Percentiles rank a stretch among this genome's conserved stretches.
Evolutionary conservation across 192 early-diverging fungal species (phyloP).

Genomic region (Powellomyces hirtus): DNA sequence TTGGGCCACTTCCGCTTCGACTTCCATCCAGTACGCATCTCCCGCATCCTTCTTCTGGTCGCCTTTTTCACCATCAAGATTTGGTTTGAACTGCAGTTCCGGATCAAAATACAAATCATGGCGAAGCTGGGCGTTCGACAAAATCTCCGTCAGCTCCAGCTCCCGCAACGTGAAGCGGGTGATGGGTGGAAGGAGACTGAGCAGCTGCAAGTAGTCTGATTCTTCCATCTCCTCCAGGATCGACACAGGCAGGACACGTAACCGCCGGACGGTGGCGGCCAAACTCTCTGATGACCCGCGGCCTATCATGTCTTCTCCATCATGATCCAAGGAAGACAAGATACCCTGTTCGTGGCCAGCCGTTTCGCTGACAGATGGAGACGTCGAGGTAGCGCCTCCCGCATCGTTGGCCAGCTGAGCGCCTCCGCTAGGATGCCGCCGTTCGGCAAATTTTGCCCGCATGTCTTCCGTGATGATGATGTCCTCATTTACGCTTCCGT

Average conservation of each 20-base stretch:
- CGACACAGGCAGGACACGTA: conserved; percentile 29
- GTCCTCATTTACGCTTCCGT: neutral
- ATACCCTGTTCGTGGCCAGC: neutral
- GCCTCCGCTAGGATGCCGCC: neutral
- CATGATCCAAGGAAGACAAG: neutral
- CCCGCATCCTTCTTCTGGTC: conserved; percentile 60
- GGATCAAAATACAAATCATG: conserved; percentile 91
- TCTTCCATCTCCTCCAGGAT: conserved; percentile 43
- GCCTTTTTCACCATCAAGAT: conserved; percentile 71
- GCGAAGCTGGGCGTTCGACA: conserved; percentile 79
- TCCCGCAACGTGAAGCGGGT: conserved; percentile 86
- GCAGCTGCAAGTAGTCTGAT: conserved; percentile 36
- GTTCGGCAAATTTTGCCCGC: neutral
- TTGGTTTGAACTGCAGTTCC: conserved; percentile 85
- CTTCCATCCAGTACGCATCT: conserved; percentile 69
- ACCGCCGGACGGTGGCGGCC: conserved; percentile 27
- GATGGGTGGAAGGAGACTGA: conserved; percentile 64
- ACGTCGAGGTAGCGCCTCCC: neutral
- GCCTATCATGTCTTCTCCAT: neutral
- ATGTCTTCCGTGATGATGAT: neutral
- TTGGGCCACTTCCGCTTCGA: conserved; percentile 55
- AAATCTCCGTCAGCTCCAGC: conserved; percentile 76
- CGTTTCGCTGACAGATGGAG: neutral
- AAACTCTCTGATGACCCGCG: conserved; percentile 17
- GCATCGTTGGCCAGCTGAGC: neutral